These are phyloP conservation scores for Nicotiana sylvestris DNA, from an alignment of 257 asterid genomes.

Conservation along the genomic window DNA sequence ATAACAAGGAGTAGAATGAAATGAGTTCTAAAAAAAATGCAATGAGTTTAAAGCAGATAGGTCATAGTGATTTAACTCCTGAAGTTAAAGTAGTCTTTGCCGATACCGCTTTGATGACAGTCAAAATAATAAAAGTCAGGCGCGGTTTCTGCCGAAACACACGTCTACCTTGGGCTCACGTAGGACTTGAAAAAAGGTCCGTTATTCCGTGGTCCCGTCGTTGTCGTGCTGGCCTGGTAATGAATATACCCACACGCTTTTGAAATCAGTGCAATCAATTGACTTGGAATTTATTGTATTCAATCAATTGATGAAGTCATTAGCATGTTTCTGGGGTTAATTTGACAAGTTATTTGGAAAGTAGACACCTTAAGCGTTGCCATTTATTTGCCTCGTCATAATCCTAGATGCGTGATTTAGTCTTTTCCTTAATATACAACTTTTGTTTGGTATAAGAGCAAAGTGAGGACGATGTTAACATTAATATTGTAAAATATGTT, in stretches of 20 bases:
- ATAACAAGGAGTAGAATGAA: background rate
- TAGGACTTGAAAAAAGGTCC: background rate
- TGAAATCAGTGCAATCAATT: conserved; percentile 15
- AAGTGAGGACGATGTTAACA: background rate
- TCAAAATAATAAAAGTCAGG: background rate
- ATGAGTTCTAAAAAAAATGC: background rate
- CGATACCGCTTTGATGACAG: background rate
- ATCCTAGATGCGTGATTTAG: background rate
- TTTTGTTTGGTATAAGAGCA: background rate
- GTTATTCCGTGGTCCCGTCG: background rate
- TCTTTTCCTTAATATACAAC: background rate
- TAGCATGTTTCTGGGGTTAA: background rate
- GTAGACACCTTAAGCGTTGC: background rate
- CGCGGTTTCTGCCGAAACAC: conserved; percentile 28
- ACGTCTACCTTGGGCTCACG: conserved; percentile 12
- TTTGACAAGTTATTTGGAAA: background rate
- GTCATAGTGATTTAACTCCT: background rate
- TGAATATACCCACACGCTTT: conserved; percentile 17
- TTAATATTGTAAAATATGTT: background rate
- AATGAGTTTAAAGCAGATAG: background rate
- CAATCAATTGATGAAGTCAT: background rate
- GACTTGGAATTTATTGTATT: conserved; percentile 15
- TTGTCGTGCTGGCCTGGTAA: conserved; percentile 6
- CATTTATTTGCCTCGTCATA: background rate
- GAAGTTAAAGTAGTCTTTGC: background rate